Percentiles rank a stretch among this genome's conserved stretches.
Evolutionary conservation across 371 early-diverging fungal species (phyloP).

Genomic region (Mortierella sp.): DNA sequence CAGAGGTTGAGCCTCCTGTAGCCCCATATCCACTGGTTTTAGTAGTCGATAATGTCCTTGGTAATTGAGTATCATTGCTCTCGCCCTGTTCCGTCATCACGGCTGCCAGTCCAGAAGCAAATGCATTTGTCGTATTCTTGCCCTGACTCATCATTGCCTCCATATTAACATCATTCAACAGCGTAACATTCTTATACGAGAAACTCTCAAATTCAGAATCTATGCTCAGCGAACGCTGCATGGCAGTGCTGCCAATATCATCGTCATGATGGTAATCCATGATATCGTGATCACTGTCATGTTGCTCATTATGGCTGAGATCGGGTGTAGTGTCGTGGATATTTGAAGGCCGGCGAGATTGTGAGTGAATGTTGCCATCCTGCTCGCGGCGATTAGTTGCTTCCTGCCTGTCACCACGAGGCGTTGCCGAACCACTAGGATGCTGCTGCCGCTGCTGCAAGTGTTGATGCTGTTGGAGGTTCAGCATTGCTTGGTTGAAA

Average conservation of each 20-base stretch:
- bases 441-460: conserved; percentile 12
- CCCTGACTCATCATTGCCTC: conserved; percentile 50
- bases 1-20: not conserved
- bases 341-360: conserved; percentile 33
- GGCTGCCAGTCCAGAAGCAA: conserved; percentile 1
- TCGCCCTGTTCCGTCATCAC: not conserved
- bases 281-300: conserved; percentile 22
- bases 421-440: not conserved
- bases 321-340: conserved; percentile 4
- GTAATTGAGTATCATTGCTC: not conserved
- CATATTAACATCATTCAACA: conserved; percentile 57
- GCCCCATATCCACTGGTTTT: conserved; percentile 1
- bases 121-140: conserved; percentile 12
- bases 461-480: conserved; percentile 11
- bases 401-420: not conserved
- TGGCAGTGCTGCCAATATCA: conserved; percentile 12
- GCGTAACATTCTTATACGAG: conserved; percentile 68
- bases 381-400: not conserved
- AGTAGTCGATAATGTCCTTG: not conserved
- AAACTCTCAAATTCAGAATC: conserved; percentile 69
- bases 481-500: conserved; percentile 6
- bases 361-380: not conserved
- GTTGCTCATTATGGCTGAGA: not conserved
- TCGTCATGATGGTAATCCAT: conserved; percentile 20
- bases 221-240: conserved; percentile 54